Conservation (phyloP, 192 early-diverging fungal genomes). For the Coemansia sp. region DNA sequence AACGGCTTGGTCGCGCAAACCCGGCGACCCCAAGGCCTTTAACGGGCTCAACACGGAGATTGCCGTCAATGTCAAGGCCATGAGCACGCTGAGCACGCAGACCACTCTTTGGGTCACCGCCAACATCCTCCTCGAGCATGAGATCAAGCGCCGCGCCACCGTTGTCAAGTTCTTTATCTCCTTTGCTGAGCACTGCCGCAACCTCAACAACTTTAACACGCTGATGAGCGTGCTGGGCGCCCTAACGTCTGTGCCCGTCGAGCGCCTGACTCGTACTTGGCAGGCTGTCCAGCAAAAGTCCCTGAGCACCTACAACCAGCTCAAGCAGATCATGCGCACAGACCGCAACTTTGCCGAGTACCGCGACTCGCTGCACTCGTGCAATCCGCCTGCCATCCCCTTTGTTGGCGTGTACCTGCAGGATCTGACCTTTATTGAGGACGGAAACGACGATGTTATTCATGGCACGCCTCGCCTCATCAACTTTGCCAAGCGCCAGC, state of each 20-base stretch:
- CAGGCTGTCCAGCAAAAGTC: slow-evolving; percentile 66
- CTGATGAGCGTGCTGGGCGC: slow-evolving; percentile 88
- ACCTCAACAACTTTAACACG: slow-evolving; percentile 93
- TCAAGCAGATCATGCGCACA: slow-evolving; percentile 76
- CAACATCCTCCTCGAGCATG: slow-evolving; percentile 76
- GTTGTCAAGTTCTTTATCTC: slow-evolving; percentile 84
- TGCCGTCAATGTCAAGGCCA: slow-evolving; percentile 82
- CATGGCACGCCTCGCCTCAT: slow-evolving; percentile 65
- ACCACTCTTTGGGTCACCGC: slow-evolving; percentile 86
- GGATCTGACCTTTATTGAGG: slow-evolving; percentile 89
- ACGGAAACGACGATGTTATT: slow-evolving; percentile 77
- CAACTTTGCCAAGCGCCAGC: slow-evolving; percentile 87
- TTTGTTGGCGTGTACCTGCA: slow-evolving; percentile 85
- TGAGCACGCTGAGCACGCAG: slow-evolving; percentile 82
- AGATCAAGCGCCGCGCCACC: slow-evolving; percentile 72
- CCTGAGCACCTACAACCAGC: slow-evolving; percentile 58
- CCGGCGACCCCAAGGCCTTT: slow-evolving; percentile 57
- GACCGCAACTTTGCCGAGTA: slow-evolving; percentile 81
- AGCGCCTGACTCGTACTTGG: slow-evolving; percentile 90
- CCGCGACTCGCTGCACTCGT: slow-evolving; percentile 74
- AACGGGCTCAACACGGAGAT: slow-evolving; percentile 55
- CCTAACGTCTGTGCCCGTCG: slow-evolving; percentile 83
- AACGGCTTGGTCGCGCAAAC: slow-evolving; percentile 81
- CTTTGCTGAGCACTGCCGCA: slow-evolving; percentile 77
- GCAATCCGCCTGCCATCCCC: slow-evolving; percentile 77